Evolutionary conservation across 2,329 filamentous ascomycete genomes (phyloP).

Genomic region (Calonectria honghensis): DNA sequence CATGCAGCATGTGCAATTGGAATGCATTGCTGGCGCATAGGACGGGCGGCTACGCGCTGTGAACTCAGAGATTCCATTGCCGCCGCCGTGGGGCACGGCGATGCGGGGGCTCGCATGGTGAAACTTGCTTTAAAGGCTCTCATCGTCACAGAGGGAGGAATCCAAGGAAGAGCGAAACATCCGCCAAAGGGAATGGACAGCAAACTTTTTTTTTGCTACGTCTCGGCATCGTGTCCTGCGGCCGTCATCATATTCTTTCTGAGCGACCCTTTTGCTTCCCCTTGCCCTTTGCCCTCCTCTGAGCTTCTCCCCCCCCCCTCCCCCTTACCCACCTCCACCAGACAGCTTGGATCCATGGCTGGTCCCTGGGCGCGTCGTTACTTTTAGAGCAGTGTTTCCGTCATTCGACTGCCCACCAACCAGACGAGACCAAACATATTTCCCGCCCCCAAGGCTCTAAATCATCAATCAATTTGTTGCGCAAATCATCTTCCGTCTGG

Average conservation of each 20-base stretch:
- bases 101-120: slow-evolving; percentile 26
- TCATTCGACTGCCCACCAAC: slow-evolving; percentile 24
- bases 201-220: slow-evolving; percentile 18
- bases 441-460: neutral
- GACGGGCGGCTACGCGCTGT: slow-evolving; percentile 32
- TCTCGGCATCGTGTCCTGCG: neutral
- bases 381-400: slow-evolving; percentile 19
- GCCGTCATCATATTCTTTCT: slow-evolving; percentile 12
- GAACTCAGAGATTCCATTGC: slow-evolving; percentile 19
- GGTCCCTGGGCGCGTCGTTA: slow-evolving; percentile 21
- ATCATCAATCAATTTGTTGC: slow-evolving; percentile 23
- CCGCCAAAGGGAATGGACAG: slow-evolving; percentile 4
- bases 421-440: slow-evolving; percentile 18
- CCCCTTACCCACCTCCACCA: slow-evolving; percentile 2
- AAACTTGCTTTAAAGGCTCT: slow-evolving; percentile 31
- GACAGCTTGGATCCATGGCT: slow-evolving; percentile 19
- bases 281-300: neutral
- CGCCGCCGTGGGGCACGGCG: slow-evolving; percentile 25
- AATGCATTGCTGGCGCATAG: slow-evolving; percentile 16
- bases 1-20: slow-evolving; percentile 6
- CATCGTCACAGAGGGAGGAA: slow-evolving; percentile 2
- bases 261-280: neutral
- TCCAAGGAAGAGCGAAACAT: neutral
- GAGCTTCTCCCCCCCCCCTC: neutral
- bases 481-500: slow-evolving; percentile 22